A percentile compares a stretch with the other conserved stretches of the same genome.
phyloP scores from a whole-genome alignment of 2,329 filamentous ascomycete genomes.

The Nemania sp. region DNA sequence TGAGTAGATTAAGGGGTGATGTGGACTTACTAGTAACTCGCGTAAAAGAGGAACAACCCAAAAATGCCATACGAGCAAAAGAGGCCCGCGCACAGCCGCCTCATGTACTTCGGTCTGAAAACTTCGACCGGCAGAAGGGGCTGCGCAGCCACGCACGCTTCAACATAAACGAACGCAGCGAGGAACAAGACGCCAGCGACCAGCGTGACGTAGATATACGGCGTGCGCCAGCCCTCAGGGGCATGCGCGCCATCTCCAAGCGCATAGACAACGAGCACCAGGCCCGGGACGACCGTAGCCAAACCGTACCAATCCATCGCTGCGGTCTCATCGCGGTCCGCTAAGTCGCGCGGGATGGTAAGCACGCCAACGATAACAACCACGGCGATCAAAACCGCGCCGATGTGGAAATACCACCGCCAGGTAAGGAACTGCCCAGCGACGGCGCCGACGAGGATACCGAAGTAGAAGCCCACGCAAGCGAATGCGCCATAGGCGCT shows the following conservation, averaged over 20 bases:
- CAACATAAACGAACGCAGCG: slow-evolving; percentile 65
- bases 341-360: slow-evolving; percentile 37
- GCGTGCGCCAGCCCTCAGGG: slow-evolving; percentile 69
- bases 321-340: slow-evolving; percentile 41
- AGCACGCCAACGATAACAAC: slow-evolving; percentile 33
- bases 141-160: slow-evolving; percentile 69
- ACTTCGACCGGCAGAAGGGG: slow-evolving; percentile 72
- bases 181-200: slow-evolving; percentile 65
- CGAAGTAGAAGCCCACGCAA: slow-evolving; percentile 59
- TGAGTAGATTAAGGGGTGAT: neutral
- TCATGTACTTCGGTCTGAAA: slow-evolving; percentile 72
- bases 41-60: slow-evolving; percentile 70
- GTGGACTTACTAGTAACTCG: slow-evolving; percentile 50
- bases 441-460: slow-evolving; percentile 67
- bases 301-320: slow-evolving; percentile 73
- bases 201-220: slow-evolving; percentile 70
- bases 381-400: slow-evolving; percentile 45
- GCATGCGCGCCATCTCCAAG: slow-evolving; percentile 74
- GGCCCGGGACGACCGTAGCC: slow-evolving; percentile 62
- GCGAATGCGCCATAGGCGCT: slow-evolving; percentile 60
- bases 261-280: slow-evolving; percentile 73
- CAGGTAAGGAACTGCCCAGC: slow-evolving; percentile 61
- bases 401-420: slow-evolving; percentile 72
- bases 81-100: slow-evolving; percentile 60
- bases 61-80: slow-evolving; percentile 70